Evolutionary conservation across 768 basidiomycete species (phyloP).

Genomic region (Pholiota microspora): DNA sequence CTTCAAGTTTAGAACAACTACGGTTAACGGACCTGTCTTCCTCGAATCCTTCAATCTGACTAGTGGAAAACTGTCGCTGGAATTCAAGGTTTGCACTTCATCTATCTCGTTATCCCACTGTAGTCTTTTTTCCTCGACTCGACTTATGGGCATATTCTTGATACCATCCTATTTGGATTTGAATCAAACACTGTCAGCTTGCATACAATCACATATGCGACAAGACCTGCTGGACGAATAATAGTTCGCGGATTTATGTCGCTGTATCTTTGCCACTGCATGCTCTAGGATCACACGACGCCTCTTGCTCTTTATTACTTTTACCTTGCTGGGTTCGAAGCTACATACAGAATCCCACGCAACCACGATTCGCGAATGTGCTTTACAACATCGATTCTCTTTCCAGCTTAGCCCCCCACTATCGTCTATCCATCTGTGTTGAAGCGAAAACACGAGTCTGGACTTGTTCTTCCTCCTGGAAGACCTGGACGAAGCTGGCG

Average conservation of each 20-base stretch:
- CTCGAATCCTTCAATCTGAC: too few species aligned
- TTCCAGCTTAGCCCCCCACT: too few species aligned
- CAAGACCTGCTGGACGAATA: slow-evolving; percentile 6
- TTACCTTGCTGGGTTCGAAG: neutral
- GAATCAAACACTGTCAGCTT: neutral
- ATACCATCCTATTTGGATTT: neutral
- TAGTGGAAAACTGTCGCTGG: neutral
- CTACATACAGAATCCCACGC: neutral
- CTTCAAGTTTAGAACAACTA: too few species aligned
- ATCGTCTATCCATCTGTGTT: neutral
- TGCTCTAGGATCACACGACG: slow-evolving; percentile 4
- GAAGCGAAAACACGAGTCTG: neutral
- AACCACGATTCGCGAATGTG: too few species aligned
- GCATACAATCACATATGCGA: neutral
- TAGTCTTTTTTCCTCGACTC: neutral
- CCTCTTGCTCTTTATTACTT: neutral
- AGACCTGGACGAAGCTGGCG: too few species aligned
- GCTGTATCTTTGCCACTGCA: neutral
- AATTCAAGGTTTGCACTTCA: neutral
- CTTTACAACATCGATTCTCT: neutral
- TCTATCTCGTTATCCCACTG: neutral
- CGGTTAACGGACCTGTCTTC: too few species aligned
- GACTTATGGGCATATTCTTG: neutral
- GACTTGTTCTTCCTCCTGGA: neutral
- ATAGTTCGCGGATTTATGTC: neutral